These are phyloP conservation scores for Leccinum fibrillosum DNA, from an alignment of 768 basidiomycete genomes.

Conservation along the genomic window DNA sequence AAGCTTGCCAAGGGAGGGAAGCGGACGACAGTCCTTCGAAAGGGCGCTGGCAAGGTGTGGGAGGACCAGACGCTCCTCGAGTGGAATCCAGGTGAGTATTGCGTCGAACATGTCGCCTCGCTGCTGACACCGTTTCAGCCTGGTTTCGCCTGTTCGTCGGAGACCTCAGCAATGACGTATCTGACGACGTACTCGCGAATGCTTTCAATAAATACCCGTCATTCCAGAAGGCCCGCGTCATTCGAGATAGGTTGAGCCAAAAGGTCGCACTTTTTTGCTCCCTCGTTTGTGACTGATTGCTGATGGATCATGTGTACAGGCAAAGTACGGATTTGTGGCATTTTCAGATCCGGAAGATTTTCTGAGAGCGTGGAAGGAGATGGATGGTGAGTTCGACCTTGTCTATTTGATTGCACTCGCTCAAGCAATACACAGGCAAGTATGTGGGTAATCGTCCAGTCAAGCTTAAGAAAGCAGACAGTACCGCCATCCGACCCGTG, in stretches of 20 bases:
- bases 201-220: constrained; percentile 93
- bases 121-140: constrained; percentile 42
- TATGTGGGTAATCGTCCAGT: constrained; percentile 99
- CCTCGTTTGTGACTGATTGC: neutral
- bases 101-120: neutral
- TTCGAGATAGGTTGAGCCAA: constrained; percentile 88
- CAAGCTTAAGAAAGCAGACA: constrained; percentile 92
- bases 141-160: constrained; percentile 99
- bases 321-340: constrained; percentile 95
- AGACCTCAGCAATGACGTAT: constrained; percentile 96
- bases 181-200: constrained; percentile 88
- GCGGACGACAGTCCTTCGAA: constrained; percentile 88
- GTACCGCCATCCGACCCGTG: constrained; percentile 81
- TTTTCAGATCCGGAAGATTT: constrained; percentile 99
- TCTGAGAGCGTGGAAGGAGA: constrained; percentile 97
- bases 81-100: constrained; percentile 88
- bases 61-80: constrained; percentile 96
- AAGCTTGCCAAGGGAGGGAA: constrained; percentile 89
- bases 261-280: constrained; percentile 55
- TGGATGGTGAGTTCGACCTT: constrained; percentile 72
- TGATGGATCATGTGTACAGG: constrained; percentile 43
- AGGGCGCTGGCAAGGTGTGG: constrained; percentile 96
- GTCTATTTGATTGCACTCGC: neutral
- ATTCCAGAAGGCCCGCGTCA: constrained; percentile 93
- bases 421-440: constrained; percentile 58